Evolutionary conservation across 2,329 filamentous ascomycete genomes (phyloP), one percentile per base, ranked within the genome.

Genomic region (Fusarium scirpi): DNA sequence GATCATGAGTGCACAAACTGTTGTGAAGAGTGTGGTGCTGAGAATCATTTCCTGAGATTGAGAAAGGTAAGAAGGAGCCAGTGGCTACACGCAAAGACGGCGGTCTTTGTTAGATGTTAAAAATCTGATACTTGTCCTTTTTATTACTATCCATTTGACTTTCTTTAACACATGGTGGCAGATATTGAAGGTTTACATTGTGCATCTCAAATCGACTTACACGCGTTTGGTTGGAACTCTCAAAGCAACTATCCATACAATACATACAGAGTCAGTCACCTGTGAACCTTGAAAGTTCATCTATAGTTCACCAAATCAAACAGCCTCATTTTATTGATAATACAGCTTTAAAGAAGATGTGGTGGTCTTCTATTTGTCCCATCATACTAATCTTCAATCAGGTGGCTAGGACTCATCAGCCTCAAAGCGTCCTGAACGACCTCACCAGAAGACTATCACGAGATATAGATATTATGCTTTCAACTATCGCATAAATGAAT

Each of bases 361-460:
- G 34, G 9, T 38, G 11, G 9, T n/a, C 34, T 12, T 11, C 5
- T 12, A 38, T 38, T 38, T 4, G 34, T 38, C 34, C 2, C 3
- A 0, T 38, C 18, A 11, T 38, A n/a, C 6, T n/a, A 9, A 9
- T 12, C 2, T 1, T 5, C 9, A 7, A 2, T n/a, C 34, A 38
- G 5, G 34, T 38, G 34, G 34, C 34, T 38, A 38, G 34, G 34
- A 38, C 34, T 38, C 16, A 10, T n/a, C 34, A 38, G 34, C 34
- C 34, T 38, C 34, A 38, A 38, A 38, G 11, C 32, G 16, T 38
- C 16, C 9, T 18, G 8, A 3, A 10, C 1, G 16, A 18, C 32
- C 0, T 34, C 16, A 18, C 32, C 32, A 34, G 5, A 18, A 18
- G 3, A 18, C 8, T 11, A 18, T 38, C 16, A 11, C 5, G 9